These are phyloP conservation scores for Ophiosphaerella korrae DNA, from an alignment of 2,329 filamentous ascomycete genomes.

Conservation along the genomic window DNA sequence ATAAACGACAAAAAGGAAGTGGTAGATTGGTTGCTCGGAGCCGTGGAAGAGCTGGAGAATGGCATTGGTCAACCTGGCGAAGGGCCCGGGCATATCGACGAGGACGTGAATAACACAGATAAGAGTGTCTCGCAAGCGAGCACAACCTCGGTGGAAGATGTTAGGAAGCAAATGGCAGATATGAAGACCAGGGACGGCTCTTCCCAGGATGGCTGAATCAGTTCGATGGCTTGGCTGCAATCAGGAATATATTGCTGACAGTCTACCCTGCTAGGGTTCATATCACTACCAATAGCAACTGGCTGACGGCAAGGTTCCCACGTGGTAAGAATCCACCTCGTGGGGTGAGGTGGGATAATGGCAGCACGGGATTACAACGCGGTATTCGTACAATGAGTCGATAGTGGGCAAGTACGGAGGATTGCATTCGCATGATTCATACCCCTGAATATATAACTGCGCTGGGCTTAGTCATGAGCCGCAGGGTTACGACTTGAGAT, in stretches of 20 bases:
- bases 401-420: background rate
- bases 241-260: slow-evolving; percentile 31
- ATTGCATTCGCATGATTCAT: slow-evolving; percentile 9
- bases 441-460: slow-evolving; percentile 4
- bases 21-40: slow-evolving; percentile 54
- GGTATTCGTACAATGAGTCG: background rate
- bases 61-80: slow-evolving; percentile 45
- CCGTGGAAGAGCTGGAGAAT: slow-evolving; percentile 51
- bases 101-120: slow-evolving; percentile 19
- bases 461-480: background rate
- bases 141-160: slow-evolving; percentile 32
- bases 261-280: slow-evolving; percentile 14
- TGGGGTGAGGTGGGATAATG: background rate
- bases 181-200: slow-evolving; percentile 29
- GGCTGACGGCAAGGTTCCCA: slow-evolving; percentile 18
- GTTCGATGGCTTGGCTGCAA: slow-evolving; percentile 18
- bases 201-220: slow-evolving; percentile 32
- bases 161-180: slow-evolving; percentile 40
- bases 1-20: slow-evolving; percentile 56
- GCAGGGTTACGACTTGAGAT: background rate
- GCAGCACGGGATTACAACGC: background rate
- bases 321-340: slow-evolving; percentile 18
- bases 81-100: slow-evolving; percentile 34
- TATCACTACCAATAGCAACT: slow-evolving; percentile 15
- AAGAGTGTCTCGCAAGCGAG: slow-evolving; percentile 18